Conservation (phyloP, 345 rosid genomes). For the Hibiscus tridactylites region DNA sequence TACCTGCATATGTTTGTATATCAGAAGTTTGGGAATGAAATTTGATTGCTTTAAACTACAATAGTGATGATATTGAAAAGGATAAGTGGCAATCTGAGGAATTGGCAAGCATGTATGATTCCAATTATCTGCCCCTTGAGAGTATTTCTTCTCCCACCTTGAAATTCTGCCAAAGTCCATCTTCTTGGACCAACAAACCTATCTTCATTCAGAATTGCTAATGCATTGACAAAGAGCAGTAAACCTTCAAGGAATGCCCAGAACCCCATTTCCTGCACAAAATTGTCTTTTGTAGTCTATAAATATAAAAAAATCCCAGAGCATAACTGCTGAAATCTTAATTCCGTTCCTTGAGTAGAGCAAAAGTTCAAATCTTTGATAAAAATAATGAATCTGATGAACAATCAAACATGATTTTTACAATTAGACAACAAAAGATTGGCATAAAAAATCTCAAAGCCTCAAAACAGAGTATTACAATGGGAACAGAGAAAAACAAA, state of each 20-base stretch:
- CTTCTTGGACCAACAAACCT: conserved; percentile 39
- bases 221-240: conserved; percentile 36
- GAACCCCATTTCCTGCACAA: conserved; percentile 32
- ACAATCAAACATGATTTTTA: background rate
- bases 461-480: background rate
- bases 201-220: conserved; percentile 47
- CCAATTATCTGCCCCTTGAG: conserved; percentile 38
- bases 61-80: conserved; percentile 31
- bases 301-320: background rate
- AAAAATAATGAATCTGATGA: background rate
- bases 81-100: conserved; percentile 40
- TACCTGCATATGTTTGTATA: background rate
- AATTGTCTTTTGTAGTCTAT: background rate
- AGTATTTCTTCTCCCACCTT: conserved; percentile 25
- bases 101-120: conserved; percentile 43
- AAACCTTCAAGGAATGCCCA: conserved; percentile 38
- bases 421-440: background rate
- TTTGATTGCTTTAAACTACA: background rate
- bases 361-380: background rate
- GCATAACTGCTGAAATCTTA: background rate
- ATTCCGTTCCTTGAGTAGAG: background rate
- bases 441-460: background rate
- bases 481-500: background rate
- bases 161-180: conserved; percentile 45
- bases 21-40: background rate